phyloP scores from a whole-genome alignment of 1,284 basidiomycete genomes.

The Cutaneotrichosporon sp. region DNA sequence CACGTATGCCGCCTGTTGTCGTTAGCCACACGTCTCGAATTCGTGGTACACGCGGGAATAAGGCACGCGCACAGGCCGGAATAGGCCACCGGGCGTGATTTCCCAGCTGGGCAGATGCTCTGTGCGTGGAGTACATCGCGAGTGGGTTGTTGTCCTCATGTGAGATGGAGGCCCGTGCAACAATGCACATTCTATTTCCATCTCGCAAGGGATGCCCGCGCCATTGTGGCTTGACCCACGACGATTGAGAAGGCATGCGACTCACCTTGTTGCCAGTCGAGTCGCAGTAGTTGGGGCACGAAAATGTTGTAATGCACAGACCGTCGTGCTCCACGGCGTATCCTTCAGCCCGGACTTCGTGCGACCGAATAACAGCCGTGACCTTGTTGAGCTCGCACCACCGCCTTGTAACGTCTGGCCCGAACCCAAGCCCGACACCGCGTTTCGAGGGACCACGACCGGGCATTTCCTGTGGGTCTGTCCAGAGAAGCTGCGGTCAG shows the following conservation, averaged over 20 bases:
- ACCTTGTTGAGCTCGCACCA: constrained; percentile 87
- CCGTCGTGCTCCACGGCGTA: constrained; percentile 57
- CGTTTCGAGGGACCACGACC: constrained; percentile 97
- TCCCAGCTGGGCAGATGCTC: too few relatives aligned
- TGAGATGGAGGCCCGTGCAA: too few relatives aligned
- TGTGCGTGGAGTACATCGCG: too few relatives aligned
- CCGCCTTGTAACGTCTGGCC: constrained; percentile 79
- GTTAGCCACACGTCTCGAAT: not conserved
- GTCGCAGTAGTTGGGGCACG: constrained; percentile 49
- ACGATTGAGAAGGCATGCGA: not conserved
- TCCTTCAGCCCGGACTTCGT: constrained; percentile 85
- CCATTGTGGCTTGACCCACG: too few relatives aligned
- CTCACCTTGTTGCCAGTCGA: constrained; percentile 49
- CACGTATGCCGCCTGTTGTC: constrained; percentile 53
- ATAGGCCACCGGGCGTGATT: too few relatives aligned
- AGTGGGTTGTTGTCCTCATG: too few relatives aligned
- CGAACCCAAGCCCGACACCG: constrained; percentile 92
- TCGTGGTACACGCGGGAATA: not conserved
- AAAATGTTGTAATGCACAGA: constrained; percentile 49
- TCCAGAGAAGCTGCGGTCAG: constrained; percentile 66
- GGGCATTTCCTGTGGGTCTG: constrained; percentile 82
- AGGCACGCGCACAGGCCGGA: not conserved
- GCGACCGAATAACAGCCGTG: constrained; percentile 85
- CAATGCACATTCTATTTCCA: too few relatives aligned
- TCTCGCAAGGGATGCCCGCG: too few relatives aligned